Evolutionary conservation across 805 yeast genomes (phyloP).

Genomic region (Yarrowia divulgata): DNA sequence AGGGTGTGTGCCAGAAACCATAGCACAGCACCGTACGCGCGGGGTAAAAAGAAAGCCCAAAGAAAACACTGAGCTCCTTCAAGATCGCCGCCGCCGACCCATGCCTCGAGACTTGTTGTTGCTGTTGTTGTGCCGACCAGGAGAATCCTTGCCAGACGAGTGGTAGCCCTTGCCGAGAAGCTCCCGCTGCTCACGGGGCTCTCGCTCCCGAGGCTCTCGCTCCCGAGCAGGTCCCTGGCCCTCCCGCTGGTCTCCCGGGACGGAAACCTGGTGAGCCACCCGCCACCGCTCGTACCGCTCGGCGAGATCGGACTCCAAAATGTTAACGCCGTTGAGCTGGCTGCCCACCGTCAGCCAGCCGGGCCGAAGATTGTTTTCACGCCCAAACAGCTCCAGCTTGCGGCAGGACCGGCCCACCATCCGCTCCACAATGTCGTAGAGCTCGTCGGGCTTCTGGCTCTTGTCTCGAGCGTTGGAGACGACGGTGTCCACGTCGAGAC

Average conservation of each 20-base stretch:
- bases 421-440: conserved; percentile 84
- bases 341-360: conserved; percentile 94
- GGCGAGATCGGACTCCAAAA: conserved; percentile 55
- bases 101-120: conserved; percentile 9
- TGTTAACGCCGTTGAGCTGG: conserved; percentile 66
- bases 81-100: conserved; percentile 27
- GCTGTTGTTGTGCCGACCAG: neutral
- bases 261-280: conserved; percentile 7
- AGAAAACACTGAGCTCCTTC: neutral
- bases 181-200: conserved; percentile 8
- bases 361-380: conserved; percentile 82
- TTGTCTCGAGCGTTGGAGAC: conserved; percentile 89
- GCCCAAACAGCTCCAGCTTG: conserved; percentile 88
- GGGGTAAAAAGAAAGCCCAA: neutral
- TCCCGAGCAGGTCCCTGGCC: neutral
- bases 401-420: conserved; percentile 78
- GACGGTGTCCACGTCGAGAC: conserved; percentile 75
- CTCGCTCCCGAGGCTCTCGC: conserved; percentile 13
- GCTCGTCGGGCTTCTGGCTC: conserved; percentile 89
- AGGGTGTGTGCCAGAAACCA: no score
- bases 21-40: no score
- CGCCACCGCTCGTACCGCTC: conserved; percentile 39
- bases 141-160: conserved; percentile 10
- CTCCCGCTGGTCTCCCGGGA: conserved; percentile 33
- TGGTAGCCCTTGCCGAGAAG: conserved; percentile 4